A percentile compares a stretch with the other conserved stretches of the same genome.
These are phyloP conservation scores for Parafenestella ontariensis DNA, from an alignment of 2,329 filamentous ascomycete genomes.

Conservation along the genomic window DNA sequence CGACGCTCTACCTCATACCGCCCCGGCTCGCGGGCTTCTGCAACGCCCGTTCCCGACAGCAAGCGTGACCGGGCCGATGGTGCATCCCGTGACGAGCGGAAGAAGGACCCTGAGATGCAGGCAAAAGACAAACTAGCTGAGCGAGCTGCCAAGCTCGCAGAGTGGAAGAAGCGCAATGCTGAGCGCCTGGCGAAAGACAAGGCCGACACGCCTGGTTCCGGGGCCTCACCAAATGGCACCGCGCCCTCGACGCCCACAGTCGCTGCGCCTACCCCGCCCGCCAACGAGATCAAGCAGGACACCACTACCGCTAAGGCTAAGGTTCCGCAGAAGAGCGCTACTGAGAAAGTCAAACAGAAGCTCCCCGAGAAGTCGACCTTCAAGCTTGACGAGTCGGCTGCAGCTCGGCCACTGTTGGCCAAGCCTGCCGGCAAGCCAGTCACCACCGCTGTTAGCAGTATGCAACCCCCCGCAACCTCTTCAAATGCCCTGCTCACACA, in stretches of 20 bases:
- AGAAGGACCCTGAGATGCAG: slow-evolving; percentile 52
- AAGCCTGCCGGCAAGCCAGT: slow-evolving; percentile 37
- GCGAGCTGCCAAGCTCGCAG: slow-evolving; percentile 59
- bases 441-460: slow-evolving; percentile 22
- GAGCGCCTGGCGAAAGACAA: slow-evolving; percentile 65
- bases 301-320: slow-evolving; percentile 71
- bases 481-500: slow-evolving; percentile 21
- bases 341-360: slow-evolving; percentile 73
- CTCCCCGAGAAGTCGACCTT: slow-evolving; percentile 50
- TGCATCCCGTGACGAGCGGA: slow-evolving; percentile 63
- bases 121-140: slow-evolving; percentile 34
- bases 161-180: slow-evolving; percentile 78
- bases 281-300: slow-evolving; percentile 51
- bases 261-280: slow-evolving; percentile 40
- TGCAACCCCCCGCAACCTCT: slow-evolving; percentile 1
- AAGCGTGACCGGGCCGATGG: slow-evolving; percentile 37
- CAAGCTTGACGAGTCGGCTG: slow-evolving; percentile 43
- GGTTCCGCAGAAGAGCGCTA: slow-evolving; percentile 86
- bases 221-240: slow-evolving; percentile 63
- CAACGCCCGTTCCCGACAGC: slow-evolving; percentile 44
- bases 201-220: slow-evolving; percentile 67
- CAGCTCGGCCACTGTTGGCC: slow-evolving; percentile 36
- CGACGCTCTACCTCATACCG: slow-evolving; percentile 72
- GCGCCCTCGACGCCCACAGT: slow-evolving; percentile 68
- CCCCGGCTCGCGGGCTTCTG: slow-evolving; percentile 71